Evolutionary conservation across 805 yeast species (phyloP).

Genomic region (Kodamaea lidongshanica): DNA sequence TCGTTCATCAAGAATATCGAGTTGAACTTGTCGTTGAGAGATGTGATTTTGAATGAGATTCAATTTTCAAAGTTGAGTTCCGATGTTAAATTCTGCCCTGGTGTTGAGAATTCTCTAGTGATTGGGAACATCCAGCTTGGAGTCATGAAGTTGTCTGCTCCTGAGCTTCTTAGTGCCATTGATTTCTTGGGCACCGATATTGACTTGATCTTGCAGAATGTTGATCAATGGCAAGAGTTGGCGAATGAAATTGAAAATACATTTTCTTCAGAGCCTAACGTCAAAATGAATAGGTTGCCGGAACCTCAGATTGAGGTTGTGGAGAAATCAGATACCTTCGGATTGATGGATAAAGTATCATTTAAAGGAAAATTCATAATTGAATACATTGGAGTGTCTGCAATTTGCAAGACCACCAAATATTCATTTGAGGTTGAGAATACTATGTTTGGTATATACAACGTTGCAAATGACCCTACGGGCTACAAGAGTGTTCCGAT

Average conservation of each 20-base stretch:
- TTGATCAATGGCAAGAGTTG: conserved; percentile 8
- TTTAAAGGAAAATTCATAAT: conserved; percentile 21
- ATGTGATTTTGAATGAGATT: conserved; percentile 15
- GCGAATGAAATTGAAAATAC: not conserved
- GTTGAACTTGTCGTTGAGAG: conserved; percentile 13
- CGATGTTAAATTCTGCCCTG: conserved; percentile 10
- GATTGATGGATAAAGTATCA: conserved; percentile 7
- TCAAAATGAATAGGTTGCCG: not conserved
- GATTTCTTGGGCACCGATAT: conserved; percentile 11
- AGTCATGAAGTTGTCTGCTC: conserved; percentile 24
- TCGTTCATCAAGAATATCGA: conserved; percentile 17
- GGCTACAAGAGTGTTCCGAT: conserved; percentile 17
- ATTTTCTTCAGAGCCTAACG: not conserved
- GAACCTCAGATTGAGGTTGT: too few relatives aligned
- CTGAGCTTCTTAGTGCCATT: conserved; percentile 17
- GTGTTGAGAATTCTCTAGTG: conserved; percentile 11
- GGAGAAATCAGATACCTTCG: not conserved
- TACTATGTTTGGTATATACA: conserved; percentile 16
- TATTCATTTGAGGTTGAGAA: conserved; percentile 33
- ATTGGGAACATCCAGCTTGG: conserved; percentile 19
- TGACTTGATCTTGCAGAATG: conserved; percentile 7
- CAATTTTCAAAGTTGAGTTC: conserved; percentile 23
- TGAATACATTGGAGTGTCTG: conserved; percentile 33
- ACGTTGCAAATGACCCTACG: conserved; percentile 16
- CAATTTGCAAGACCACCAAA: conserved; percentile 25